Evolutionary conservation across 371 early-diverging fungal genomes (phyloP), one percentile per base, ranked within the genome.

Genomic region (Mortierella sp.): DNA sequence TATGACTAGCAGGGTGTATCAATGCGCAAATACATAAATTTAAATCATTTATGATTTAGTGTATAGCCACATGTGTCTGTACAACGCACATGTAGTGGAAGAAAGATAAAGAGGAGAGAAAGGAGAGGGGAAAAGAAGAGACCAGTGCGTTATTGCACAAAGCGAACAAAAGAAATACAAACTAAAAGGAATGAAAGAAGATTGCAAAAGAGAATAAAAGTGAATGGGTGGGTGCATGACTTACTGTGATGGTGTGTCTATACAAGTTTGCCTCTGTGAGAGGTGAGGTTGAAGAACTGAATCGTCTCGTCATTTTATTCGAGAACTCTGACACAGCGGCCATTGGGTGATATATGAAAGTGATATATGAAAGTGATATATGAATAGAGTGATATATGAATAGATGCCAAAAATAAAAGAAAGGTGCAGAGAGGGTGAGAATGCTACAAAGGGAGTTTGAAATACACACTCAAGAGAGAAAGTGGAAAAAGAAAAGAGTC

Each of bases 261-360:
- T 78, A 78, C 32, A 78, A 67, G 58, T 78, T 78, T 7, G 79
- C 79, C 63, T 72, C 79, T 1, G 79, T 78, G 43, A 78, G 62
- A 2, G 69, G 73, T 0, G 64, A 43, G 51, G 63, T 31, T 56
- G 68, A 54, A 9, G 62, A 53, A 9, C 66, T 61, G 23, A 67
- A 42, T 29, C 68, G 67, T 32, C 59, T 66, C 63, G 76, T 67
- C 63, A 70, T 26, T 51, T 56, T 70, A 15, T 63, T 51, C 61
- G 77, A 71, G 64, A 76, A 76, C 26, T 76, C 77, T 29, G 77
- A 60, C 42, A 75, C 65, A 3, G 64, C 55, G n/a, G 63, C 66
- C 71, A 76, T 75, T 43, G 54, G 45, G 29, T 26, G 15, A 7
- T 51, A 3, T 26, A 23, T n/a, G 53, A 22, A 13, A 51, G 53